Conservation (phyloP, 257 asterid genomes). For the Echium plantagineum region DNA sequence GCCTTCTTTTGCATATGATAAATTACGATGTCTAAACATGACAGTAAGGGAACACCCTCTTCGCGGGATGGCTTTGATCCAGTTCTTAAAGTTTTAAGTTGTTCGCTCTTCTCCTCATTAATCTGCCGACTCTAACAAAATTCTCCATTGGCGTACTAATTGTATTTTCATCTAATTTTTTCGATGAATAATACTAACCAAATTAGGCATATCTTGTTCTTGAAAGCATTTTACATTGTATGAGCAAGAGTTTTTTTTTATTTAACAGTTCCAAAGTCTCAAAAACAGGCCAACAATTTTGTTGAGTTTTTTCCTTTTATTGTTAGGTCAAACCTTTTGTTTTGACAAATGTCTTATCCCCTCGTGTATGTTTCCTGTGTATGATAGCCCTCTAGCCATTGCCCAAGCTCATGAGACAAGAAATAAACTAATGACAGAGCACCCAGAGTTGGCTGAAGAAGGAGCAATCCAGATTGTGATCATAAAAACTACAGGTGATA, state of each 20-base stretch:
- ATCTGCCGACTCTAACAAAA: neutral
- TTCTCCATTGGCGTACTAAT: neutral
- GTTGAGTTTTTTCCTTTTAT: too few species aligned
- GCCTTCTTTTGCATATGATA: too few species aligned
- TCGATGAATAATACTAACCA: neutral
- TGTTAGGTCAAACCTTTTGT: neutral
- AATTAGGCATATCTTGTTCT: too few species aligned
- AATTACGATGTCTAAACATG: too few species aligned
- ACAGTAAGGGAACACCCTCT: too few species aligned
- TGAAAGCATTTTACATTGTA: too few species aligned
- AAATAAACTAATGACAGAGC: conserved; percentile 40
- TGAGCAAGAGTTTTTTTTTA: too few species aligned
- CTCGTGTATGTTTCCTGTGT: conserved; percentile 23
- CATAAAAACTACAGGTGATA: conserved; percentile 75
- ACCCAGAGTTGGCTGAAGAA: conserved; percentile 69
- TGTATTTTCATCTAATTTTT: neutral
- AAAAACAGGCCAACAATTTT: too few species aligned
- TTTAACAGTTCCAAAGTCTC: too few species aligned
- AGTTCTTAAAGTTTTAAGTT: neutral
- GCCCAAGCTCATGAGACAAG: conserved; percentile 83
- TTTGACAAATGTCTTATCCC: conserved; percentile 3
- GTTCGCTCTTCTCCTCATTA: neutral
- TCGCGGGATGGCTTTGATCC: too few species aligned
- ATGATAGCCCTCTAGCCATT: conserved; percentile 84
- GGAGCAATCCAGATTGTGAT: conserved; percentile 61